Conservation (phyloP, 208 protist species). For the Balamuthia mandrillaris region DNA sequence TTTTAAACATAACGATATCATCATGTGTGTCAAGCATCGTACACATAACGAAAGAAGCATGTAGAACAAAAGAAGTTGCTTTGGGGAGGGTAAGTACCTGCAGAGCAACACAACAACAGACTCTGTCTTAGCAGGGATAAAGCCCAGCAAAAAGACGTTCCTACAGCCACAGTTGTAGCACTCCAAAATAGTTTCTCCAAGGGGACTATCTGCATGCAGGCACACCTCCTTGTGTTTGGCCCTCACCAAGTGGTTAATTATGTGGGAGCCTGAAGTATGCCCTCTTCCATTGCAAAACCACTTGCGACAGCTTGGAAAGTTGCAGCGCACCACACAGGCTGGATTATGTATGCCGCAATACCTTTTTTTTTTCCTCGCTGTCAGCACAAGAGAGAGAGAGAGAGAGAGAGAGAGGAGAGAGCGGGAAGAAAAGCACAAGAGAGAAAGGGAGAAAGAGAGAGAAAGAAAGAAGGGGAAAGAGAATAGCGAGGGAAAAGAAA, state of each 20-base stretch:
- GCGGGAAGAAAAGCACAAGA: neutral
- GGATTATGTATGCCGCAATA: slow-evolving; percentile 84
- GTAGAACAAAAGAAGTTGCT: neutral
- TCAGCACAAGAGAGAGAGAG: neutral
- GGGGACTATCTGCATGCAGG: slow-evolving; percentile 78
- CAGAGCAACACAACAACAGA: slow-evolving; percentile 88
- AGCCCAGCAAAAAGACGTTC: slow-evolving; percentile 89
- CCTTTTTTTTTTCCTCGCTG: neutral
- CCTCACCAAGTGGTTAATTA: slow-evolving; percentile 86
- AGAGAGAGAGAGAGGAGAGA: neutral
- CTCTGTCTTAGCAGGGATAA: slow-evolving; percentile 87
- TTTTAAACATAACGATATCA: neutral
- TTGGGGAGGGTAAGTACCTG: slow-evolving; percentile 46
- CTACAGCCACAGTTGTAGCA: slow-evolving; percentile 87
- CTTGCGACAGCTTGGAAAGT: slow-evolving; percentile 65
- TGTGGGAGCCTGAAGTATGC: slow-evolving; percentile 74
- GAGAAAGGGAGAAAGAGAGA: neutral
- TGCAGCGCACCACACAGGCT: slow-evolving; percentile 79
- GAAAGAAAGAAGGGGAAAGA: neutral
- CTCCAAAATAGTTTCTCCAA: slow-evolving; percentile 87
- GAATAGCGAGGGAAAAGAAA: neutral
- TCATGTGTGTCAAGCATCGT: neutral
- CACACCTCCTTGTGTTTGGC: slow-evolving; percentile 66
- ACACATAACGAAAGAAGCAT: too few species aligned
- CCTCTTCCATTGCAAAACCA: slow-evolving; percentile 90